A percentile compares a stretch with the other conserved stretches of the same genome.
Conservation (phyloP, 257 asterid genomes). For the Prunella vulgaris region DNA sequence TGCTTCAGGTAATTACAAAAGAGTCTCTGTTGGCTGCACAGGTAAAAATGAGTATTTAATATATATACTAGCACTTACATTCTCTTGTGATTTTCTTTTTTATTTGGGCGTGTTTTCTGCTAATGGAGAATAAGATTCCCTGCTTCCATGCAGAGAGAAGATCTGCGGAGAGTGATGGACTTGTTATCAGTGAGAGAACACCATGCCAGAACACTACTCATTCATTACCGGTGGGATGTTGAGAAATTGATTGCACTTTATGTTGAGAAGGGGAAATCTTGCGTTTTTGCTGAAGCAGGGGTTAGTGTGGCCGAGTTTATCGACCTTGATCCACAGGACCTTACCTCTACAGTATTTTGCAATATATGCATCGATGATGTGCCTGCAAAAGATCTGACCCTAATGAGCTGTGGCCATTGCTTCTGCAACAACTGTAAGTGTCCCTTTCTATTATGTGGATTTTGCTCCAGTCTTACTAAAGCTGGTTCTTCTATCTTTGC, state of each 20-base stretch:
- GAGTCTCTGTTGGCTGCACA: conserved; percentile 88
- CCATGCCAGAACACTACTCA: conserved; percentile 81
- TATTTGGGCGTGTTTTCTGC: neutral
- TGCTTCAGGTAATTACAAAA: conserved; percentile 68
- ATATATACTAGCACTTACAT: neutral
- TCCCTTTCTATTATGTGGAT: conserved; percentile 10
- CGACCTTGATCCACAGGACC: conserved; percentile 32
- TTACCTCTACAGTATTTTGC: conserved; percentile 46
- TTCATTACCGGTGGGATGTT: conserved; percentile 81
- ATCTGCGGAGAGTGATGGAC: conserved; percentile 77
- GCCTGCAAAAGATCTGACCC: conserved; percentile 51
- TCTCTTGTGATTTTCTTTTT: neutral
- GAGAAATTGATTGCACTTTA: conserved; percentile 59
- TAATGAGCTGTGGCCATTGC: conserved; percentile 84
- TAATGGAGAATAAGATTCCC: neutral
- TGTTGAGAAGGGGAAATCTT: conserved; percentile 69
- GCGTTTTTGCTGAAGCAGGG: conserved; percentile 72
- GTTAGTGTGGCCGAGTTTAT: conserved; percentile 41
- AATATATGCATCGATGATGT: conserved; percentile 73
- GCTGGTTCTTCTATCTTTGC: conserved; percentile 3
- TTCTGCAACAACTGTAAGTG: conserved; percentile 82
- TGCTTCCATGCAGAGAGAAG: conserved; percentile 50
- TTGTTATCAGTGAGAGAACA: conserved; percentile 75
- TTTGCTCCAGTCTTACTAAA: neutral
- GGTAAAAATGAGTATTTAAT: conserved; percentile 34